Evolutionary conservation across 306 rosid genomes (phyloP).

Genomic region (Carpinus fangiana): DNA sequence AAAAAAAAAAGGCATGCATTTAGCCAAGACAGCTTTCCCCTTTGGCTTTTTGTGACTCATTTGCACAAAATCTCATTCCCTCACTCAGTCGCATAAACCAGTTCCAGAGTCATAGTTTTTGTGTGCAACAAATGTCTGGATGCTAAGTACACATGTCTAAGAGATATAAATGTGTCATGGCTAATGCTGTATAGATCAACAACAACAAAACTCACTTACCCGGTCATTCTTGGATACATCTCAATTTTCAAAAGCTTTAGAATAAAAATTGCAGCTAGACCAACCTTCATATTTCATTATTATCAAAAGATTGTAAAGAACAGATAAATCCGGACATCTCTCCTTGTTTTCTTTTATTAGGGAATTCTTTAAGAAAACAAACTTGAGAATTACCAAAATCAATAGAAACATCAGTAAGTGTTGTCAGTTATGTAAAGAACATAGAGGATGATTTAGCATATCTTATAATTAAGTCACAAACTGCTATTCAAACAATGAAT

Average conservation of each 20-base stretch:
- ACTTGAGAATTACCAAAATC: background rate
- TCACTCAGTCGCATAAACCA: background rate
- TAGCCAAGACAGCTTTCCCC: background rate
- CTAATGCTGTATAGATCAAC: background rate
- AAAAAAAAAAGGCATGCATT: background rate
- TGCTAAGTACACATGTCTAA: background rate
- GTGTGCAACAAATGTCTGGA: slow-evolving; percentile 3
- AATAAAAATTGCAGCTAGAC: background rate
- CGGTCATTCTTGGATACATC: slow-evolving; percentile 4
- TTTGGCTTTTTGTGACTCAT: background rate
- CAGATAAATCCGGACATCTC: background rate
- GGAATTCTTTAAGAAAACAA: slow-evolving; percentile 5
- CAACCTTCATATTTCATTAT: background rate
- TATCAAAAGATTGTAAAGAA: background rate
- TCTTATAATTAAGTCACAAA: too few species aligned
- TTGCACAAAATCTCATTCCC: background rate
- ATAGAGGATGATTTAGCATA: background rate
- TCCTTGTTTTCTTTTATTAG: background rate
- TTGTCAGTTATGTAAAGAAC: background rate
- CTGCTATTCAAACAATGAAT: background rate
- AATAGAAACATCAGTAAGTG: background rate
- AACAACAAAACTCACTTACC: background rate
- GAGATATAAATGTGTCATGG: background rate
- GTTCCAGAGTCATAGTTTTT: background rate
- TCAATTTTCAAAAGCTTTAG: background rate